A percentile compares a stretch with the other conserved stretches of the same genome.
phyloP scores from a whole-genome alignment of 495 filamentous ascomycete genomes.

The Daldinia caldariorum region DNA sequence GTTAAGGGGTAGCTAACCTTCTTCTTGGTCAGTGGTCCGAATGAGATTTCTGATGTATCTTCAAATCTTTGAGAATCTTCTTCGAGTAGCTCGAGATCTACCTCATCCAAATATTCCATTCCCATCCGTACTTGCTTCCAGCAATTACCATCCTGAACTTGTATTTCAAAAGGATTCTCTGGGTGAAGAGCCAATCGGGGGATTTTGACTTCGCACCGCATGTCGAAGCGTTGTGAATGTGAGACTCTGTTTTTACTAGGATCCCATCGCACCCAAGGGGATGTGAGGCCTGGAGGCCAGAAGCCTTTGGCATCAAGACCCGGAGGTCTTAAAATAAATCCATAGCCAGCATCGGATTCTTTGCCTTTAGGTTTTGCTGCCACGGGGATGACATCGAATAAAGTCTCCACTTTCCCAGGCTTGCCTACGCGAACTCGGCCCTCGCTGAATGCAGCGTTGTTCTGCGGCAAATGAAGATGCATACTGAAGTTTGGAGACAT shows the following conservation, averaged over 20 bases:
- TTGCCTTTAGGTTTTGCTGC: slow-evolving; percentile 5
- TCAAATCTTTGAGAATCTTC: slow-evolving; percentile 2
- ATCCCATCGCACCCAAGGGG: slow-evolving; percentile 30
- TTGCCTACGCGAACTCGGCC: slow-evolving; percentile 31
- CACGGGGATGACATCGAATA: slow-evolving; percentile 30
- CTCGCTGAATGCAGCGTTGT: neutral
- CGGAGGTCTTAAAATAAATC: slow-evolving; percentile 11
- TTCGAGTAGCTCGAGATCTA: slow-evolving; percentile 14
- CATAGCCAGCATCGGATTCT: slow-evolving; percentile 18
- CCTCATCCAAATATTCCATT: slow-evolving; percentile 28
- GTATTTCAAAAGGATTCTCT: slow-evolving; percentile 29
- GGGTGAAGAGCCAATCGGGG: slow-evolving; percentile 13
- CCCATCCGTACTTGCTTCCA: slow-evolving; percentile 26
- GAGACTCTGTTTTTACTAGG: slow-evolving; percentile 19
- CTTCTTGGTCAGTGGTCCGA: slow-evolving; percentile 7
- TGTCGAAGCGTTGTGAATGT: slow-evolving; percentile 9
- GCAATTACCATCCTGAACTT: neutral
- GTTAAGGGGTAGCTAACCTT: slow-evolving; percentile 13
- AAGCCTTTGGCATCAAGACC: neutral
- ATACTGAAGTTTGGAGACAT: slow-evolving; percentile 18
- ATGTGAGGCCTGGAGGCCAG: neutral
- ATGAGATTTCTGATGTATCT: slow-evolving; percentile 33
- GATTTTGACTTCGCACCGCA: slow-evolving; percentile 31
- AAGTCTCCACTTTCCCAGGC: slow-evolving; percentile 24
- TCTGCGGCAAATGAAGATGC: slow-evolving; percentile 22